A percentile compares a stretch with the other conserved stretches of the same genome.
These are phyloP conservation scores for Cladorrhinum samala DNA, from an alignment of 495 filamentous ascomycete species.

Conservation along the genomic window DNA sequence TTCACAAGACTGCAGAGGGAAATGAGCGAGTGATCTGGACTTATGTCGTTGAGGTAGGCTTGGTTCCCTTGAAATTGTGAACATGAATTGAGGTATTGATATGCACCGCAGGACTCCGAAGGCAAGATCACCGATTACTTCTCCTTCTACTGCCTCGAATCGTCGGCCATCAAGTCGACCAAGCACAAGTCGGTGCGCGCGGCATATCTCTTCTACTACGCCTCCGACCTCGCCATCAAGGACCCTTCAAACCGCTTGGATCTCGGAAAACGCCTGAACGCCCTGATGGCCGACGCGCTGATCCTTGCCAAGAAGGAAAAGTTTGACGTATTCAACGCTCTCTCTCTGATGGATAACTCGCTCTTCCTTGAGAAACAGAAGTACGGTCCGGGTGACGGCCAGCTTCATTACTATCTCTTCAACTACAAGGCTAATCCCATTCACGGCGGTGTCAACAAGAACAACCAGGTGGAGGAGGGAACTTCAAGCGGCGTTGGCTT, in stretches of 20 bases:
- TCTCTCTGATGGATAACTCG: slow-evolving; percentile 87
- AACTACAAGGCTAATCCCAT: slow-evolving; percentile 86
- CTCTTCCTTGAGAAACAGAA: slow-evolving; percentile 89
- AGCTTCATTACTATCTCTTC: slow-evolving; percentile 92
- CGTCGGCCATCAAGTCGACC: slow-evolving; percentile 71
- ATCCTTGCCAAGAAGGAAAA: slow-evolving; percentile 79
- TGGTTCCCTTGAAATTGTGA: not conserved
- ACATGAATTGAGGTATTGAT: not conserved
- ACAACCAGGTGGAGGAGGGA: slow-evolving; percentile 65
- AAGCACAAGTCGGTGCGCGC: slow-evolving; percentile 74
- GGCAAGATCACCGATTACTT: slow-evolving; percentile 92
- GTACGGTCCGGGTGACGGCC: slow-evolving; percentile 89
- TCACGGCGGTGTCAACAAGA: slow-evolving; percentile 72
- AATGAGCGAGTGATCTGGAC: slow-evolving; percentile 82
- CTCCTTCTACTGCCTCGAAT: slow-evolving; percentile 93
- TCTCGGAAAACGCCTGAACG: slow-evolving; percentile 66
- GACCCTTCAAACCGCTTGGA: slow-evolving; percentile 45
- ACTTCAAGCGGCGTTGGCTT: slow-evolving; percentile 81
- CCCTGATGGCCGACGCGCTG: slow-evolving; percentile 75
- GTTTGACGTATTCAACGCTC: slow-evolving; percentile 95
- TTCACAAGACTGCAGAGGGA: slow-evolving; percentile 53
- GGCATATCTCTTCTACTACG: slow-evolving; percentile 96
- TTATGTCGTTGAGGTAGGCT: slow-evolving; percentile 75
- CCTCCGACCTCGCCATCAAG: slow-evolving; percentile 71
- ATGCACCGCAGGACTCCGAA: slow-evolving; percentile 27